phyloP scores from a whole-genome alignment of 345 rosid species.

The Eucalyptus regnans region DNA sequence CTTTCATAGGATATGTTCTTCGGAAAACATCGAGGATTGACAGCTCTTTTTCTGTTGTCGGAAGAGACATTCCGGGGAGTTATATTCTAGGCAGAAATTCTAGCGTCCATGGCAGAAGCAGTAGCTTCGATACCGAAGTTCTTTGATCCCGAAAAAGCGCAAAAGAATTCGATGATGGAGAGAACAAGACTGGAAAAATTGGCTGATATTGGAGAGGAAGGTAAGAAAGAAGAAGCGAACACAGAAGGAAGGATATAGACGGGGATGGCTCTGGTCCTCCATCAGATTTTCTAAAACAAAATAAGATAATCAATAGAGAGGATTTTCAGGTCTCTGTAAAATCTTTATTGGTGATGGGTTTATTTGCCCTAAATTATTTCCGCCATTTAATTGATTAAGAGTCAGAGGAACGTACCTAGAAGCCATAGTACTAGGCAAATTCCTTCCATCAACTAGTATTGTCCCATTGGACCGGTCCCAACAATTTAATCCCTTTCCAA shows the following conservation, averaged over 20 bases:
- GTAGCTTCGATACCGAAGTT: neutral
- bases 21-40: neutral
- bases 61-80: neutral
- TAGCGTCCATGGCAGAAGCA: neutral
- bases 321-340: neutral
- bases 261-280: neutral
- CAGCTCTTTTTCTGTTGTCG: neutral
- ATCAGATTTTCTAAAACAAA: neutral
- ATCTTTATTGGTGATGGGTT: neutral
- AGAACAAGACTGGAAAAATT: neutral
- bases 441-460: neutral
- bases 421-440: neutral
- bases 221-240: neutral
- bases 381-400: neutral
- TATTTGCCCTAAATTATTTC: neutral
- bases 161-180: neutral
- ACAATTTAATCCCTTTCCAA: neutral
- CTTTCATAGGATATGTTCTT: neutral
- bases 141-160: neutral
- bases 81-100: neutral
- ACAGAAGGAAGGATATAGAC: neutral
- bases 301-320: neutral
- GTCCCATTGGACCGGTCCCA: neutral
- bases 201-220: neutral
- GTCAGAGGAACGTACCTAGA: neutral